Evolutionary conservation across 1,284 basidiomycete genomes (phyloP).

Genomic region (Afroboletus lepidellus): DNA sequence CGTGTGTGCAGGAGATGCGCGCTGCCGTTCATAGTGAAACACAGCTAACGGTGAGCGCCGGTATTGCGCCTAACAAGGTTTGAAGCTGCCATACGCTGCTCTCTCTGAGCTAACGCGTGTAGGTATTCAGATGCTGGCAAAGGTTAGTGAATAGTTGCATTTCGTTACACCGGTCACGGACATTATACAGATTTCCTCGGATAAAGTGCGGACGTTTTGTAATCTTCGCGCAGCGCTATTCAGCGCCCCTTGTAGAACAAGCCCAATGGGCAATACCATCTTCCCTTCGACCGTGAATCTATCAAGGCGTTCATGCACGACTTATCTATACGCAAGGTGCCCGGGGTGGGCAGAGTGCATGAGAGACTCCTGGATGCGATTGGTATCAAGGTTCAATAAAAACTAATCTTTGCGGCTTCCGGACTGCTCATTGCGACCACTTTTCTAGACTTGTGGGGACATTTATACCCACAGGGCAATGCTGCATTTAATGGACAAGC

Average conservation of each 20-base stretch:
- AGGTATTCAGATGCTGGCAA: conserved; percentile 64
- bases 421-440: conserved; percentile 3
- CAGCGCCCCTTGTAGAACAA: conserved; percentile 64
- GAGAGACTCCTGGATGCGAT: conserved; percentile 85
- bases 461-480: conserved; percentile 72
- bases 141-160: conserved; percentile 45
- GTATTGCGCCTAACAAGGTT: conserved; percentile 87
- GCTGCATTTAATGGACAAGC: conserved; percentile 80
- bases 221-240: background rate
- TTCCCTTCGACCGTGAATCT: conserved; percentile 62
- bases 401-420: background rate
- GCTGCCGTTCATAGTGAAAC: conserved; percentile 72
- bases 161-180: background rate
- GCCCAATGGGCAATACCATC: conserved; percentile 86
- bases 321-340: conserved; percentile 79
- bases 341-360: conserved; percentile 85
- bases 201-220: conserved; percentile 53
- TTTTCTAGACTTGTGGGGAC: conserved; percentile 77
- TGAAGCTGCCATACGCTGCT: conserved; percentile 8
- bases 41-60: conserved; percentile 88
- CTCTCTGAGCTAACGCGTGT: conserved; percentile 17
- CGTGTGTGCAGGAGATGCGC: conserved; percentile 80
- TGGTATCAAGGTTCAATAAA: conserved; percentile 70
- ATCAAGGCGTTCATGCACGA: conserved; percentile 75
- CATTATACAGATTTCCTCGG: conserved; percentile 80